Percentiles rank a stretch among this genome's conserved stretches.
These are phyloP conservation scores for Pythium diclinum DNA, from an alignment of 352 stramenopile genomes.

Conservation along the genomic window DNA sequence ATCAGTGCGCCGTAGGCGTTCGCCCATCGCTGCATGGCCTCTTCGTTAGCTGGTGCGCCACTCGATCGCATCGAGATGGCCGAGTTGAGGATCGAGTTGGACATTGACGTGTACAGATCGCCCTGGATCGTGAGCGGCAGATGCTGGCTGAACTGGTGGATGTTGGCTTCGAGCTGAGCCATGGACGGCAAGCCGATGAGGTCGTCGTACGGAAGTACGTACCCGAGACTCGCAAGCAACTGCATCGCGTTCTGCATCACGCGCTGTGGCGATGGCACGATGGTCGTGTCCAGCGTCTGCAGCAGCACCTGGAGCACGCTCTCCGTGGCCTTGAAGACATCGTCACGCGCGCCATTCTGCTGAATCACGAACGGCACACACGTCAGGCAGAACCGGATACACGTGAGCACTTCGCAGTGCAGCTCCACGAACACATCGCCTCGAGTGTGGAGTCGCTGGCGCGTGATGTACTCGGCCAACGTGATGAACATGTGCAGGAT, in stretches of 20 bases:
- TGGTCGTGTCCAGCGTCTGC: constrained; percentile 33
- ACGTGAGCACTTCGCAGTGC: constrained; percentile 23
- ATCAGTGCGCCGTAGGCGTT: constrained; percentile 58
- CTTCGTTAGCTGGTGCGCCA: constrained; percentile 25
- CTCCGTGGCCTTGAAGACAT: constrained; percentile 26
- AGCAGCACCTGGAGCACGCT: constrained; percentile 29
- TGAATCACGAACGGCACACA: constrained; percentile 32
- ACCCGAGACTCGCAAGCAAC: constrained; percentile 31
- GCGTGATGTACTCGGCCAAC: constrained; percentile 28
- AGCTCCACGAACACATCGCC: constrained; percentile 28
- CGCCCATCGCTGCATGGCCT: constrained; percentile 43
- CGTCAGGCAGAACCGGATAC: constrained; percentile 29
- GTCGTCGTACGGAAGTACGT: constrained; percentile 53
- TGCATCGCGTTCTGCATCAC: constrained; percentile 36
- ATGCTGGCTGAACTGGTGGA: constrained; percentile 73
- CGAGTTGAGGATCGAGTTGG: constrained; percentile 75
- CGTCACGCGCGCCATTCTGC: constrained; percentile 20
- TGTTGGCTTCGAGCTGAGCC: constrained; percentile 59
- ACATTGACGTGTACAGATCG: constrained; percentile 77
- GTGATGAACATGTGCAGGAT: constrained; percentile 32
- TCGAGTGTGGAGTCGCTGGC: constrained; percentile 28
- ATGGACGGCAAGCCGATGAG: constrained; percentile 66
- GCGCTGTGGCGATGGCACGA: constrained; percentile 30
- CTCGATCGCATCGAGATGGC: constrained; percentile 53
- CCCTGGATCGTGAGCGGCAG: constrained; percentile 68